Conservation (phyloP, 1,284 basidiomycete species). For the Boletus semigastroideus region DNA sequence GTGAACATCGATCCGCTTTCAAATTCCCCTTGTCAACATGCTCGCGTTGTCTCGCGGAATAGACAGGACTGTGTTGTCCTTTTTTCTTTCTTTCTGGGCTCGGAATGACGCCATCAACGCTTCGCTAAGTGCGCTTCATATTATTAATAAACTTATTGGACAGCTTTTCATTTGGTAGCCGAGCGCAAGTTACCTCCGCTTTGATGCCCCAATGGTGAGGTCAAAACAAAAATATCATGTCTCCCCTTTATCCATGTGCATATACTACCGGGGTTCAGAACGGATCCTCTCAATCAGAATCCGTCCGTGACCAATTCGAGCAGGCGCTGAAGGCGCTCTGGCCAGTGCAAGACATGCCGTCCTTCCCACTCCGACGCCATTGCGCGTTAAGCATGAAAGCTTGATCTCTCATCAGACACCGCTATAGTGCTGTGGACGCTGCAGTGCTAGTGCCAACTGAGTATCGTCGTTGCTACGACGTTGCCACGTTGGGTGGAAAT, state of each 20-base stretch:
- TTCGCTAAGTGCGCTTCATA: constrained; percentile 17
- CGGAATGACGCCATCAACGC: constrained; percentile 27
- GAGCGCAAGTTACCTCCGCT: constrained; percentile 36
- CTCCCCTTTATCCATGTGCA: constrained; percentile 15
- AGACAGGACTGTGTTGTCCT: constrained; percentile 27
- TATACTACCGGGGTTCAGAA: constrained; percentile 26
- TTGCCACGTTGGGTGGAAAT: constrained; percentile 21
- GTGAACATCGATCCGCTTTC: constrained; percentile 15
- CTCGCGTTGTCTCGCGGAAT: constrained; percentile 24
- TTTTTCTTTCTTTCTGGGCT: constrained; percentile 24
- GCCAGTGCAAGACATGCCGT: constrained; percentile 3
- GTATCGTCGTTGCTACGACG: constrained; percentile 4
- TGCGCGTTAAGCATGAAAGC: constrained; percentile 2
- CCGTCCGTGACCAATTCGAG: constrained; percentile 17
- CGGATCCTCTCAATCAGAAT: not conserved
- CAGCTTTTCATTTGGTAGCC: constrained; percentile 26
- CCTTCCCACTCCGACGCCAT: constrained; percentile 4
- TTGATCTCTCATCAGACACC: constrained; percentile 14
- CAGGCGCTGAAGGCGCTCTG: constrained; percentile 16
- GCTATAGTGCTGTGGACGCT: constrained; percentile 1
- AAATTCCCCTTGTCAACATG: constrained; percentile 26
- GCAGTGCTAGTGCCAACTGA: constrained; percentile 14
- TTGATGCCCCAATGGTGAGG: constrained; percentile 33
- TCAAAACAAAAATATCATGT: constrained; percentile 23
- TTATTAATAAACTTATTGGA: constrained; percentile 28